These are phyloP conservation scores for Ballota nigra DNA, from an alignment of 257 asterid genomes.

Conservation along the genomic window DNA sequence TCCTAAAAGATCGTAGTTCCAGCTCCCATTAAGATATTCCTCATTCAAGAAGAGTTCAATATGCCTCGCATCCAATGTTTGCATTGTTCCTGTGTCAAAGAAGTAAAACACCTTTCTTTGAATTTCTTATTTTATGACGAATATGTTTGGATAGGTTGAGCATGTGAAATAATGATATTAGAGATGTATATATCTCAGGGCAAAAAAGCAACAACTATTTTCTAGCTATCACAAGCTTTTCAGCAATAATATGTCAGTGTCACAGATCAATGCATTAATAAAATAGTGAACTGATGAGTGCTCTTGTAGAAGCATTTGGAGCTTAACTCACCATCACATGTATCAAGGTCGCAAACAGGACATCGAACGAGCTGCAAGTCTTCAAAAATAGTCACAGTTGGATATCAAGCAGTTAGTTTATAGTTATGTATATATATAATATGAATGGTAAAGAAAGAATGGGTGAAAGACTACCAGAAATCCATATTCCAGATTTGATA, in stretches of 20 bases:
- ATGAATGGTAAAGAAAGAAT: constrained; percentile 2
- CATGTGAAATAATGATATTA: not conserved
- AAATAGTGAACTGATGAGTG: not conserved
- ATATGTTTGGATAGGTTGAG: not conserved
- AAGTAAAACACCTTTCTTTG: not conserved
- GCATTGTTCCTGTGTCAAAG: constrained; percentile 84
- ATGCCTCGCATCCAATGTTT: constrained; percentile 89
- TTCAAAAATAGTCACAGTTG: constrained; percentile 34
- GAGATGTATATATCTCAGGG: not conserved
- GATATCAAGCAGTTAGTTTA: constrained; percentile 19
- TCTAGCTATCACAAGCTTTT: not conserved
- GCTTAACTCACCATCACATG: constrained; percentile 81
- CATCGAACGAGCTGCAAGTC: constrained; percentile 98
- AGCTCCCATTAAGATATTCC: constrained; percentile 67
- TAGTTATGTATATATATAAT: not conserved
- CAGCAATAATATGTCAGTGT: not conserved
- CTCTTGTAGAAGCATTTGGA: constrained; percentile 7
- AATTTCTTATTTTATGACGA: constrained; percentile 4
- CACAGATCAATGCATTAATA: not conserved
- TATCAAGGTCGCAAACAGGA: constrained; percentile 87
- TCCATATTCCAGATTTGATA: constrained; percentile 87
- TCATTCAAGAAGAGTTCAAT: constrained; percentile 72
- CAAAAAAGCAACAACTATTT: not conserved
- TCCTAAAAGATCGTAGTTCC: constrained; percentile 72
- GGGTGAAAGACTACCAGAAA: constrained; percentile 68